Evolutionary conservation across 192 early-diverging fungal genomes (phyloP), one percentile per base, ranked within the genome.

Genomic region (Entomortierella beljakovae): DNA sequence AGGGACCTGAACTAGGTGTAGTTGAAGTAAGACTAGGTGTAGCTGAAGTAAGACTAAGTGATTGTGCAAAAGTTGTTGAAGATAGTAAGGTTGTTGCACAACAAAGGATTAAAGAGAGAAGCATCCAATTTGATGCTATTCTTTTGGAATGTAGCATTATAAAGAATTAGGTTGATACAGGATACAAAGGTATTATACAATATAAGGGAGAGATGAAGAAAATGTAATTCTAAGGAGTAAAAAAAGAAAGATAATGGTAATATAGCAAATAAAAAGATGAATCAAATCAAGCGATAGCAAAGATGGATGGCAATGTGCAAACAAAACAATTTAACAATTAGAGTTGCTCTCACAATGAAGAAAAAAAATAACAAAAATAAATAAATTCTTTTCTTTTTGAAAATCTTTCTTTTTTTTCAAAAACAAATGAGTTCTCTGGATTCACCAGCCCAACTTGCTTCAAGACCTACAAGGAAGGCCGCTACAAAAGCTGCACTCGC

Each of bases 401-500:
- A n/a, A n/a, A 43, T 43, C 42, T 43, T 43, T 43, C 42, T 46
- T 20, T 3, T 46, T 11, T 2, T 15, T 15, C 43, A 46, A 38
- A 38, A 6, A 38, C 37, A 38, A 46, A 46, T 46, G 43, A 20
- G 15, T 20, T 11, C 43, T 5, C 20, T 46, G 43, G 15, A 38
- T 8, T 38, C 37, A n/a, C n/a, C n/a, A n/a, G n/a, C n/a, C n/a
- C n/a, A n/a, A n/a, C n/a, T n/a, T n/a, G n/a, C n/a, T n/a, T n/a
- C n/a, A n/a, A 46, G 68, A 15, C 61, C 75, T 6, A n/a, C 54
- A 0, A 40, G 75, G 62, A 69, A 35, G 16, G 75, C 75, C 25
- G 75, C 75, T 22, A 51, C 75, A 20, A 53, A 49, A 28, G 75
- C 75, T 18, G 75, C 75, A 33, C 61, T 60, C 43, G 75, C 75